These are phyloP conservation scores for Metschnikowia gruessii DNA, from an alignment of 805 yeast genomes.

Conservation along the genomic window DNA sequence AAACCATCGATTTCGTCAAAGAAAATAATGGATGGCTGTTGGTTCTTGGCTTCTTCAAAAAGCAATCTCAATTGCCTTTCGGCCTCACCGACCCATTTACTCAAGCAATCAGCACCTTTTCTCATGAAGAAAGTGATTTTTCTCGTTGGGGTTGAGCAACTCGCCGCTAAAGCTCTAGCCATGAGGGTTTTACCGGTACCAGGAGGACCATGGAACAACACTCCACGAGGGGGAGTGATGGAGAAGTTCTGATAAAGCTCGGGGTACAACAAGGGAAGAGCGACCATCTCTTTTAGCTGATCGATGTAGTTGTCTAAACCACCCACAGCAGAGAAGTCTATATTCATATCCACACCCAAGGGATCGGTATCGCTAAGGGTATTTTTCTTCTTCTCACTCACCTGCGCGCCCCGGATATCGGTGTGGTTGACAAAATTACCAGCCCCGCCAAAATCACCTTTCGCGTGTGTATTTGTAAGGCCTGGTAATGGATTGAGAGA, in stretches of 20 bases:
- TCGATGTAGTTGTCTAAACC: conserved; percentile 88
- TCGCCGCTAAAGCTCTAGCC: conserved; percentile 97
- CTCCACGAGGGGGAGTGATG: conserved; percentile 97
- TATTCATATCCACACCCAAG: conserved; percentile 81
- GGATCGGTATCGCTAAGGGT: conserved; percentile 89
- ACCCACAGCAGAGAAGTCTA: conserved; percentile 82
- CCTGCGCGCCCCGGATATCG: conserved; percentile 33
- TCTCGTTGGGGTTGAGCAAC: conserved; percentile 78
- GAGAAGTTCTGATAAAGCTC: conserved; percentile 87
- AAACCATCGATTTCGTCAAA: conserved; percentile 98
- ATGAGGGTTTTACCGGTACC: conserved; percentile 98
- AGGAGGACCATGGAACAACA: conserved; percentile 96
- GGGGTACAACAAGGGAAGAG: conserved; percentile 87
- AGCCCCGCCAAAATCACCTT: conserved; percentile 4
- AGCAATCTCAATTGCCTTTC: conserved; percentile 87
- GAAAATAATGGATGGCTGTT: conserved; percentile 93
- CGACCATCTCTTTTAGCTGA: conserved; percentile 95
- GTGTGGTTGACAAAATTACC: conserved; percentile 24
- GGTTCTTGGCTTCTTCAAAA: conserved; percentile 93
- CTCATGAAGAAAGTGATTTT: conserved; percentile 97
- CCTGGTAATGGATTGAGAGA: conserved; percentile 8
- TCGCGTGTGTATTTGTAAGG: conserved; percentile 6
- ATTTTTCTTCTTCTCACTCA: conserved; percentile 45
- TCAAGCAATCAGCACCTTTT: conserved; percentile 94
- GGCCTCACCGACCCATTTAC: conserved; percentile 99